phyloP scores from a whole-genome alignment of 352 stramenopile genomes.

The Globisporangium irregulare region DNA sequence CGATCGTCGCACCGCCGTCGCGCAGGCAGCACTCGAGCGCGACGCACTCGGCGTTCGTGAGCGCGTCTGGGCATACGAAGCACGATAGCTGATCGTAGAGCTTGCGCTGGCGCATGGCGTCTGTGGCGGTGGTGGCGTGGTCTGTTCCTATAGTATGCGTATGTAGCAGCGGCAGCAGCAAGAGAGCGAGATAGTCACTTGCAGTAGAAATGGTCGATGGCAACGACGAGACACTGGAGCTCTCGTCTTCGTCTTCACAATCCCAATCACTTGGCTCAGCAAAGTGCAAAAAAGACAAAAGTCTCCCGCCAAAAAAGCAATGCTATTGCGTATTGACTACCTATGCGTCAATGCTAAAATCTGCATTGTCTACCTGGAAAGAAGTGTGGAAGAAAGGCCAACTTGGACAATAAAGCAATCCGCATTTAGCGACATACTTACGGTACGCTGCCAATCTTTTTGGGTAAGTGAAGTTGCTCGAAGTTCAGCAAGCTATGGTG shows the following conservation, averaged over 20 bases:
- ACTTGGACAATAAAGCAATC: background rate
- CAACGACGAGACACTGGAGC: background rate
- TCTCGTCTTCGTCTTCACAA: background rate
- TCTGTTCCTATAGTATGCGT: background rate
- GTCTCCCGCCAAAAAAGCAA: constrained; percentile 1
- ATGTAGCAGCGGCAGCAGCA: background rate
- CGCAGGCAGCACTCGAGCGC: constrained; percentile 59
- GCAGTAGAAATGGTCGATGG: background rate
- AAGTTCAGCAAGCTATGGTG: background rate
- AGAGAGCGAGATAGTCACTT: background rate
- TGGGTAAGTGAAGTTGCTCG: background rate
- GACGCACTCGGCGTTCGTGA: constrained; percentile 34
- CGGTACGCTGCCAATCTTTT: background rate
- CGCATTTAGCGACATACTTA: background rate
- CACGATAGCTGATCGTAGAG: constrained; percentile 50
- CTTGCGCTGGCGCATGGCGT: constrained; percentile 36
- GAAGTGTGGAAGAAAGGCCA: background rate
- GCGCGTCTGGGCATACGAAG: constrained; percentile 49
- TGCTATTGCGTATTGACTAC: background rate
- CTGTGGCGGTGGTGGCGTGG: background rate
- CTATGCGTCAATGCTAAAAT: background rate
- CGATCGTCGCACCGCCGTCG: constrained; percentile 54
- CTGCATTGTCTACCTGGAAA: background rate
- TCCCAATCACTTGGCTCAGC: background rate
- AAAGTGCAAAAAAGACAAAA: background rate